A percentile compares a stretch with the other conserved stretches of the same genome.
phyloP scores from a whole-genome alignment of 768 basidiomycete genomes.

The Megacollybia marginata region DNA sequence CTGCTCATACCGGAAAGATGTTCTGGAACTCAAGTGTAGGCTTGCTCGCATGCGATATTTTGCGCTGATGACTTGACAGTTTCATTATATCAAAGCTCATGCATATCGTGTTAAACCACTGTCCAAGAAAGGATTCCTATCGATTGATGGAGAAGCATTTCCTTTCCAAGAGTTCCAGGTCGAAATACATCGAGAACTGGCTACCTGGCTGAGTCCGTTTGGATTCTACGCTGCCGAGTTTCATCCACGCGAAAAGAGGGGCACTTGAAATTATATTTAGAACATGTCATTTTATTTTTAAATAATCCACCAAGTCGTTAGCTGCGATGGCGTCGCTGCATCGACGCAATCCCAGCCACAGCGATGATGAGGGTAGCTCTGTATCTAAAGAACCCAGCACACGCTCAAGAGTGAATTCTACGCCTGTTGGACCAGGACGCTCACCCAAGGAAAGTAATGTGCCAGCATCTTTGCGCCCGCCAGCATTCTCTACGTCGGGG shows the following conservation, averaged over 20 bases:
- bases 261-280: background rate
- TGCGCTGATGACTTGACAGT: slow-evolving; percentile 27
- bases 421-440: background rate
- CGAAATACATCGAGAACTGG: slow-evolving; percentile 64
- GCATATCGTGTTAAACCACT: slow-evolving; percentile 69
- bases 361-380: slow-evolving; percentile 21
- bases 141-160: slow-evolving; percentile 74
- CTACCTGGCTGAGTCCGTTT: slow-evolving; percentile 55
- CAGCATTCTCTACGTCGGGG: slow-evolving; percentile 4
- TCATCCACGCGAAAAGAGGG: slow-evolving; percentile 14
- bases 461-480: slow-evolving; percentile 3
- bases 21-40: slow-evolving; percentile 60
- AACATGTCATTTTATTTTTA: no score
- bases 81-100: slow-evolving; percentile 65
- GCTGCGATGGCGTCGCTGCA: slow-evolving; percentile 12
- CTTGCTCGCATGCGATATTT: slow-evolving; percentile 4
- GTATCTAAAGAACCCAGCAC: slow-evolving; percentile 10
- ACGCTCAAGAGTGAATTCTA: slow-evolving; percentile 15
- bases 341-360: slow-evolving; percentile 27
- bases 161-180: slow-evolving; percentile 73
- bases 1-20: slow-evolving; percentile 50
- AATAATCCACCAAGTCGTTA: no score
- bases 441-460: slow-evolving; percentile 5
- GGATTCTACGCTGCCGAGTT: slow-evolving; percentile 58
- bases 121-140: slow-evolving; percentile 42